Base-by-base conservation (phyloP, 805 yeast species). In the Wickerhamiella siamensis region DNA sequence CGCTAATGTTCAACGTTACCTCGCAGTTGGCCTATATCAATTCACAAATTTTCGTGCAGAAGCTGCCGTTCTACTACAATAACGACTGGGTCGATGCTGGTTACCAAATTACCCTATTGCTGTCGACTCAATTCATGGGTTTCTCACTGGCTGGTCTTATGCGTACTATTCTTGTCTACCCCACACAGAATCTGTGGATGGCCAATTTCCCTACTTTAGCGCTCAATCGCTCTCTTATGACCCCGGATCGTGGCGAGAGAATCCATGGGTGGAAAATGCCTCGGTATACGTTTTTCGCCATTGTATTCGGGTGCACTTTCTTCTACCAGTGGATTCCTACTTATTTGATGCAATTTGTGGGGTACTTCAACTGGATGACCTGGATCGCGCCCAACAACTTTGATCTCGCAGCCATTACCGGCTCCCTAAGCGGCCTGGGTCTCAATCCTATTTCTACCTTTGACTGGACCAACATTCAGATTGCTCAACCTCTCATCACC, bases 301-400 rank as follows among this genome's bases (percentile, higher is more conserved):
- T 62, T 29, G 64, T 64, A 2, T 63, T 72, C 40, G 39, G 50
- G 14, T 55, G 59, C n/a, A 55, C 67, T 19, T 75, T 76, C 49
- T 47, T 67, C 3, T 78, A 77, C 70, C 74, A 73, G 52, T 77
- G 79, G 75, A 59, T 79, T 48, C 83, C 84, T 3, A 79, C 77
- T 42, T 77, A 65, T 52, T 62, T 80, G 19, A 77, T 77, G 60
- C 61, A 64, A 14, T 83, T 75, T 2, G 64, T 79, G 43, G 66
- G 76, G 0, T 70, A 71, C 51, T 79, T 80, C 58, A 71, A 66
- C 49, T 75, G 80, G 81, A 64, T 71, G 49, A 65, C 72, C 3
- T 75, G 79, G 79, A 73, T 73, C 35, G 57, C 58, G 3, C 77
- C 77, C 10, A 45, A 64, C 24, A 72, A 69, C 50, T 58, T 65